Evolutionary conservation across 2,329 filamentous ascomycete species (phyloP), one percentile per base, ranked within the genome.

Genomic region (Ascochyta viciae-villosae): DNA sequence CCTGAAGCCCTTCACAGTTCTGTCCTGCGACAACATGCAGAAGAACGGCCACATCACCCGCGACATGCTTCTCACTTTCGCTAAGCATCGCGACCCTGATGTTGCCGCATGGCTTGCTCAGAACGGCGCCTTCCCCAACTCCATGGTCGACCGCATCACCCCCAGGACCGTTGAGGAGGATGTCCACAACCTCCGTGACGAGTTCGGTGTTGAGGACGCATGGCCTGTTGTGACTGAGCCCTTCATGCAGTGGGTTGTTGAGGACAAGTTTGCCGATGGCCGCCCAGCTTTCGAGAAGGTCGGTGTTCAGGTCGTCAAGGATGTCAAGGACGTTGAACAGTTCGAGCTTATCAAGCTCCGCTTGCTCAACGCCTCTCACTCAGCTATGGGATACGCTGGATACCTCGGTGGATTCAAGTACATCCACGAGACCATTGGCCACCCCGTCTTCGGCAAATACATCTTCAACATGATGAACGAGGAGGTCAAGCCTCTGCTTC

Each of bases 11-110:
- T 70, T 70, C 53, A 70, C 67, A 23, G 67, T 70, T 37, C 57
- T 70, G 52, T 70, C 67, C 19, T 70, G 67, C 61, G 67, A 70
- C 54, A 70, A 70, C 62, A 67, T 70, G 66, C 64, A 67, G 60
- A 67, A 66, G 58, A 70, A 70, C 50, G 67, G 67, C 33, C 57
- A 66, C 42, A 70, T 70, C 33, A 67, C 61, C 48, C 64, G 66
- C 31, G 62, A 65, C 41, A 68, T 70, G 67, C 53, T 70, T 23
- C 48, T 70, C 9, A 48, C 64, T 0, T 70, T 67, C 31, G 66
- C 65, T 23, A 59, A 59, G 24, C 66, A 64, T 52, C 61, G 62
- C 42, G 55, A 70, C 46, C 61, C 64, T 5, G 62, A 68, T 39
- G 55, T 70, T 24, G 67, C 67, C 29, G 56, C 57, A 31, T 70